Percentiles rank a stretch among this genome's conserved stretches.
phyloP scores from a whole-genome alignment of 345 rosid species.

The Eucalyptus marginata region DNA sequence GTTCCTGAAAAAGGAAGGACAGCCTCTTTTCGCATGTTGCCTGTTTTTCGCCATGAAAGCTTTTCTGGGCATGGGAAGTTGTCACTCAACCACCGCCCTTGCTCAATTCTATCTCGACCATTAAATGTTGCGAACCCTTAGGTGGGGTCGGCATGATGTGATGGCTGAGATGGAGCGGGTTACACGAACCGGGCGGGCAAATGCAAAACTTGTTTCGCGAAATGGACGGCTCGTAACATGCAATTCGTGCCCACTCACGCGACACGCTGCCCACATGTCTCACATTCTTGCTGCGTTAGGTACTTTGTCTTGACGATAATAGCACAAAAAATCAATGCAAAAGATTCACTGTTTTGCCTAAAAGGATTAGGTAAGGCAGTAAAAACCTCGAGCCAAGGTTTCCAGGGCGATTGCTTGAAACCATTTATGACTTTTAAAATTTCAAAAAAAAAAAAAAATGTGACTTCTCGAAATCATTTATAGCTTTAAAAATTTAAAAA shows the following conservation, averaged over 20 bases:
- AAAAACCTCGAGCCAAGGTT: not conserved
- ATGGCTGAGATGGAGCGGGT: not conserved
- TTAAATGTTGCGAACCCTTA: not conserved
- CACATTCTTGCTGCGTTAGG: not conserved
- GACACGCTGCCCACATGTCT: not conserved
- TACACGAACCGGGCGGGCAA: not conserved
- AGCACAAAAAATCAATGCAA: not conserved
- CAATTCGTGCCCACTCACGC: not conserved
- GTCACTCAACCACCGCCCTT: not conserved
- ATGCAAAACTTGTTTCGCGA: not conserved
- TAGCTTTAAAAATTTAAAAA: too few relatives aligned
- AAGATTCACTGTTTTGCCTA: not conserved
- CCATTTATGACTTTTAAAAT: too few relatives aligned
- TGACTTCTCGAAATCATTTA: too few relatives aligned
- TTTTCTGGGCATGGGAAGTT: not conserved
- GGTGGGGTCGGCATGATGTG: not conserved
- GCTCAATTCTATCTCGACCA: not conserved
- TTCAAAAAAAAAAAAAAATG: too few relatives aligned
- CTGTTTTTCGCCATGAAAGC: not conserved
- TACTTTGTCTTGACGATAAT: not conserved
- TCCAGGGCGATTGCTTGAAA: too few relatives aligned
- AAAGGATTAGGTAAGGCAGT: not conserved
- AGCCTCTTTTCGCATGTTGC: not conserved
- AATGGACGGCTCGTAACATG: not conserved
- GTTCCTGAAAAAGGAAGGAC: not conserved